phyloP scores from a whole-genome alignment of 108 stramenopile species.

The Craspedostauros australis region DNA sequence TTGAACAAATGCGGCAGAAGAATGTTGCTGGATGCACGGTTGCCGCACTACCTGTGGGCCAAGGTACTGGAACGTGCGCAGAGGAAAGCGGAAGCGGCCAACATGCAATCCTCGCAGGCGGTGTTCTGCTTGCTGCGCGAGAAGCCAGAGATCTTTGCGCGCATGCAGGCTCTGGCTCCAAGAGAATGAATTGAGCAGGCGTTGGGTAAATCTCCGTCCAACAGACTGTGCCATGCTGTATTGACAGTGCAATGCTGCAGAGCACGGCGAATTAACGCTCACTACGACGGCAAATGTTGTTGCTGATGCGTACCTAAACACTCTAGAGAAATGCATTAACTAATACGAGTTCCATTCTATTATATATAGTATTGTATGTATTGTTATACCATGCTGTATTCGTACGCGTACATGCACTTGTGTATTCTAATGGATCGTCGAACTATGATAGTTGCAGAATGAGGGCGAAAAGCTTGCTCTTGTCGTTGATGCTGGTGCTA shows the following conservation, averaged over 20 bases:
- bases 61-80: constrained; percentile 11
- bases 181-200: background rate
- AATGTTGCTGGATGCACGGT: background rate
- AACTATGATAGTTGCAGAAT: no score
- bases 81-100: background rate
- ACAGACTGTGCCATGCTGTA: background rate
- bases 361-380: no score
- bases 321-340: no score
- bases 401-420: no score
- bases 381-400: no score
- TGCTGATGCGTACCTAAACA: background rate
- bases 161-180: background rate
- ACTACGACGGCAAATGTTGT: background rate
- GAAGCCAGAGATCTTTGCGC: constrained; percentile 14
- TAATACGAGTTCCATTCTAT: no score
- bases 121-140: constrained; percentile 24
- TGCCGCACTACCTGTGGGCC: constrained; percentile 10
- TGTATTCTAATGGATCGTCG: no score
- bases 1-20: constrained; percentile 26
- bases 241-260: background rate
- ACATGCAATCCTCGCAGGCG: constrained; percentile 16
- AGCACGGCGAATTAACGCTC: background rate
- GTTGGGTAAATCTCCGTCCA: background rate
- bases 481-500: no score
- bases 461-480: no score